Base-by-base conservation (phyloP, 345 rosid genomes). In the Clarkia xantiana region DNA sequence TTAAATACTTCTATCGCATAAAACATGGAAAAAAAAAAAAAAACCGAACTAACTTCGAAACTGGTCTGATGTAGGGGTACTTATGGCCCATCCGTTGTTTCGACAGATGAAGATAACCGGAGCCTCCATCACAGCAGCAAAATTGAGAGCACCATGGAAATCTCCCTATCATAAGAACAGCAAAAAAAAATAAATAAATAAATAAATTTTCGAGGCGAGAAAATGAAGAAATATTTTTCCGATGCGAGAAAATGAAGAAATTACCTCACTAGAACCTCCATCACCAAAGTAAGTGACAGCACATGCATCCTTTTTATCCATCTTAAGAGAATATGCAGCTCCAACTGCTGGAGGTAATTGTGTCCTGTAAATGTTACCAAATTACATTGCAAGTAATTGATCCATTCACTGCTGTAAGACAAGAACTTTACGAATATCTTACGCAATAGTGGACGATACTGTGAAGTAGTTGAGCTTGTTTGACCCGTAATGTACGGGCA, bases 61-160 rank as follows among this genome's bases (percentile, higher is more conserved):
- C 68, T 83, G 96, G 44, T 86, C 94, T 41, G 90, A 70, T 45
- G 69, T 59, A 18, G 86, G 86, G 22, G 94, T 83, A 47, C 96
- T 86, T 53, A 86, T 86, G 2, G 94, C 94, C 96, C 94, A 83
- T 65, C 90, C 96, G 54, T 83, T 86, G 76, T 83, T 83, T 44
- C 94, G 76, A 62, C 96, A 86, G 25, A 86, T 70, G 50, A 86
- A 86, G 19, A 86, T 67, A 17, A 86, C 94, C 0, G 96, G 90
- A 14, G 81, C 86, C 63, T 83, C 89, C 74, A 72, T 59, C 18
- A 86, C 90, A 6, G 84, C 84, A 2, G 88, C 84, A 62, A 81
- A 86, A 53, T 75, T 76, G 46, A 77, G 58, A 60, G 86, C 95
- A 47, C 76, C 87, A 61, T 82, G 95, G 72, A 76, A 78, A 66